Conservation (phyloP, 208 protist genomes). For the Willaertia magna region DNA sequence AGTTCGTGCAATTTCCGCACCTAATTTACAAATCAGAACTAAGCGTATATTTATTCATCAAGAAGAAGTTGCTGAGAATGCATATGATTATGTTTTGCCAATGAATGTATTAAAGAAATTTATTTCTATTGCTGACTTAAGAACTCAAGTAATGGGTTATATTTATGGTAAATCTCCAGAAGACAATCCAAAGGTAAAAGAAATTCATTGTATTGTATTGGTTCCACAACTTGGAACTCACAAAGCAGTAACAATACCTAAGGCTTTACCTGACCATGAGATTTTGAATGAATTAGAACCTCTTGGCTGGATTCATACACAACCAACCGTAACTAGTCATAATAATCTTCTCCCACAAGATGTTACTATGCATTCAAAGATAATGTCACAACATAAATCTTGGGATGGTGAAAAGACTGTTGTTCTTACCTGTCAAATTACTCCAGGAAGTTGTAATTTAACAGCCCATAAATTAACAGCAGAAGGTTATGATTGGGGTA, state of each 20-base stretch:
- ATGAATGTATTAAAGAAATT: conserved; percentile 91
- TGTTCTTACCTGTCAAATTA: conserved; percentile 66
- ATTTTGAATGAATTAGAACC: conserved; percentile 72
- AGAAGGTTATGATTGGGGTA: conserved; percentile 75
- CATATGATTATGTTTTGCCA: conserved; percentile 69
- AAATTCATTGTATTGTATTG: conserved; percentile 79
- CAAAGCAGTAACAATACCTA: conserved; percentile 55
- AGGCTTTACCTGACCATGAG: conserved; percentile 63
- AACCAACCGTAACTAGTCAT: conserved; percentile 73
- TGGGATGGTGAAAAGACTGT: conserved; percentile 70
- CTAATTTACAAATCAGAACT: conserved; percentile 80
- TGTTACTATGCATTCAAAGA: conserved; percentile 57
- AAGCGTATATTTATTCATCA: conserved; percentile 81
- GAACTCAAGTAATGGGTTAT: conserved; percentile 79
- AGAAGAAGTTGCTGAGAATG: conserved; percentile 61
- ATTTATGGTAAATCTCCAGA: conserved; percentile 72
- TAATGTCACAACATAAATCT: conserved; percentile 53
- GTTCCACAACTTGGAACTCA: conserved; percentile 82
- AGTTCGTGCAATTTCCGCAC: conserved; percentile 68
- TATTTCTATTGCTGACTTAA: conserved; percentile 70
- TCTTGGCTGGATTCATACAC: conserved; percentile 89
- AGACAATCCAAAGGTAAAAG: conserved; percentile 77
- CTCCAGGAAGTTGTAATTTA: conserved; percentile 73
- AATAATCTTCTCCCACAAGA: conserved; percentile 62
- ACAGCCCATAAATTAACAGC: conserved; percentile 70